Evolutionary conservation across 305 asterid species (phyloP).

Genomic region (Solanum hybrid): DNA sequence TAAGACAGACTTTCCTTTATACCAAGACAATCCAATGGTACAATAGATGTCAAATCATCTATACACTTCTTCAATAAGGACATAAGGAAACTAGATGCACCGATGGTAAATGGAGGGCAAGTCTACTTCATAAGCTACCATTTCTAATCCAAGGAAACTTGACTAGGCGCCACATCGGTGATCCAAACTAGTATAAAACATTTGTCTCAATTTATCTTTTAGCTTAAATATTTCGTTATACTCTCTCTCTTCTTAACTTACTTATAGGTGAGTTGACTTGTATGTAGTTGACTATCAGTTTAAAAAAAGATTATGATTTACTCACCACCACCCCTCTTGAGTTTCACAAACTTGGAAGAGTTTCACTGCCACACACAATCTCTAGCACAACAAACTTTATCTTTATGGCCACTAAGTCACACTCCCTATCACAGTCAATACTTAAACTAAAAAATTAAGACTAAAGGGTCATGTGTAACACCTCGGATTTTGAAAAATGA

Average conservation of each 20-base stretch:
- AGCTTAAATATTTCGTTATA: too few species aligned
- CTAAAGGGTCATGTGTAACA: neutral
- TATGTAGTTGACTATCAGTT: neutral
- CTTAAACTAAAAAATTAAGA: neutral
- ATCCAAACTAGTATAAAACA: neutral
- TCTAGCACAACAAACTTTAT: neutral
- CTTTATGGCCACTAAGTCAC: neutral
- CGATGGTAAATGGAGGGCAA: neutral
- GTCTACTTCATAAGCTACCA: neutral
- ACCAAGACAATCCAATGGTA: neutral
- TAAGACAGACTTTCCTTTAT: neutral
- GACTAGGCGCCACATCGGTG: neutral
- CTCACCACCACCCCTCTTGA: neutral
- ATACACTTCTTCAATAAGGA: neutral
- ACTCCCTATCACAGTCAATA: neutral
- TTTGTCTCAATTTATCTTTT: neutral
- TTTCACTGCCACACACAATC: neutral
- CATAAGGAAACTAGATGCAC: neutral
- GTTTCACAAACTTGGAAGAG: neutral
- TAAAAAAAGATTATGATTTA: too few species aligned
- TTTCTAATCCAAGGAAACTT: neutral
- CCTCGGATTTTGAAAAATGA: neutral
- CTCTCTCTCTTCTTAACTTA: neutral
- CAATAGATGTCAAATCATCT: neutral
- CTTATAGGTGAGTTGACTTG: neutral